Evolutionary conservation across 2,329 filamentous ascomycete genomes (phyloP), one percentile per base, ranked within the genome.

Genomic region (Onygena corvina): DNA sequence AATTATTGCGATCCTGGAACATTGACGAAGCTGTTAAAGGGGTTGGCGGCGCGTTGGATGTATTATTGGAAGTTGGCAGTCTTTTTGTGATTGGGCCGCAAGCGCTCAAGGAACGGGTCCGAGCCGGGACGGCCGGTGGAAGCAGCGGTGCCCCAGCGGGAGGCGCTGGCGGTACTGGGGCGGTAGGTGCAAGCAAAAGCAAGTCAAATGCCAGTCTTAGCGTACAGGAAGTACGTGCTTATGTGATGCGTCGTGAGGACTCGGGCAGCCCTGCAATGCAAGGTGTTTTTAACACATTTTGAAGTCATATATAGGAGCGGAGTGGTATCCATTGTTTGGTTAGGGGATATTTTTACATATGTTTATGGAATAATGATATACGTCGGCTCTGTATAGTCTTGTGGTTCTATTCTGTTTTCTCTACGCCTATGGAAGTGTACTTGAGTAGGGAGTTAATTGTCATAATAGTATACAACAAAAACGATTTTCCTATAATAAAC

Each of bases 71-170:
- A 71, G 87, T 98, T 51, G 90, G 89, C 8, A 95, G 89, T 61
- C 70, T 98, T 48, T 98, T 98, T 64, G 94, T 98, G 55, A 86
- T 98, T 60, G 86, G 87, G 1, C 79, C 83, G 8, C 84, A 89
- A 65, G 84, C 84, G 30, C 69, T 89, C 52, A 73, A 79, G 46
- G 84, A 89, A 67, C 76, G 84, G 58, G 76, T 81, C 48, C 72
- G 83, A n/a, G 27, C 56, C 20, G 36, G 57, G 20, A 72, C 72
- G 20, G 78, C 73, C 52, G 53, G 52, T 61, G 80, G 75, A 47
- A 21, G 55, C 40, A 46, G 25, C 5, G 42, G 42, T 31, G 14
- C 42, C 18, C 18, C 42, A 18, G 51, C 64, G 60, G 46, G 63
- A 64, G 30, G 68, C 58, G 14, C 60, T 60, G 21, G 51, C 30